A percentile compares a stretch with the other conserved stretches of the same genome.
These are phyloP conservation scores for Epichloe sylvatica DNA, from an alignment of 2,329 filamentous ascomycete genomes.

Conservation along the genomic window DNA sequence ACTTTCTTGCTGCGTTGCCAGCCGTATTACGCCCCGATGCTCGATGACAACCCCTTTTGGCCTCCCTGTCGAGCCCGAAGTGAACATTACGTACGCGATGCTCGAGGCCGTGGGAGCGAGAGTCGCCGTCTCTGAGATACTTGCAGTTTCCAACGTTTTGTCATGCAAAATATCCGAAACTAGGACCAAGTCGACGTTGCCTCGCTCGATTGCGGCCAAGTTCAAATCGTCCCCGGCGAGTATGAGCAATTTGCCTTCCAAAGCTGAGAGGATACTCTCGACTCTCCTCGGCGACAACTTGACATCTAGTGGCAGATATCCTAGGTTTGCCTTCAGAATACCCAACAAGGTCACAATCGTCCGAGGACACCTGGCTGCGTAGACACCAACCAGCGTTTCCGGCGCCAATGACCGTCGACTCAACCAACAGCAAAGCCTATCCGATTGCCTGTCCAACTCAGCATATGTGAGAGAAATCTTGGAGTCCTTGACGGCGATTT, in stretches of 20 bases:
- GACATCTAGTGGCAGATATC: slow-evolving; percentile 12
- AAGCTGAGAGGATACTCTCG: slow-evolving; percentile 8
- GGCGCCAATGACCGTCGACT: neutral
- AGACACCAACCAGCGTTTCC: slow-evolving; percentile 10
- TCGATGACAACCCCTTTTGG: slow-evolving; percentile 13
- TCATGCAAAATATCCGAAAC: slow-evolving; percentile 6
- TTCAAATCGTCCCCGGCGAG: slow-evolving; percentile 5
- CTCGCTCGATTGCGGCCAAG: neutral
- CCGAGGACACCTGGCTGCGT: slow-evolving; percentile 9
- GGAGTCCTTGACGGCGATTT: slow-evolving; percentile 11
- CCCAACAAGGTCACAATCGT: slow-evolving; percentile 12
- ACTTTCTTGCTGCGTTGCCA: neutral
- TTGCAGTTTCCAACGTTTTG: neutral
- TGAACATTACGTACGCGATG: slow-evolving; percentile 12
- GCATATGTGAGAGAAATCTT: slow-evolving; percentile 8
- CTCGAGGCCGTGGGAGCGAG: neutral
- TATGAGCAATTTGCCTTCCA: slow-evolving; percentile 6
- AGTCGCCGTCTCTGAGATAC: neutral
- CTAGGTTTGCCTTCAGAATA: slow-evolving; percentile 13
- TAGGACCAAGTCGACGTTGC: slow-evolving; percentile 5
- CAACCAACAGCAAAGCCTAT: slow-evolving; percentile 10
- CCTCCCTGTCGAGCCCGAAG: slow-evolving; percentile 11
- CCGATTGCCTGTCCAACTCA: slow-evolving; percentile 9
- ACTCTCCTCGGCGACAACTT: slow-evolving; percentile 9
- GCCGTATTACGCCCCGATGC: slow-evolving; percentile 7